Base-by-base conservation (phyloP, 805 yeast genomes). In the Blastobotrys robertii region DNA sequence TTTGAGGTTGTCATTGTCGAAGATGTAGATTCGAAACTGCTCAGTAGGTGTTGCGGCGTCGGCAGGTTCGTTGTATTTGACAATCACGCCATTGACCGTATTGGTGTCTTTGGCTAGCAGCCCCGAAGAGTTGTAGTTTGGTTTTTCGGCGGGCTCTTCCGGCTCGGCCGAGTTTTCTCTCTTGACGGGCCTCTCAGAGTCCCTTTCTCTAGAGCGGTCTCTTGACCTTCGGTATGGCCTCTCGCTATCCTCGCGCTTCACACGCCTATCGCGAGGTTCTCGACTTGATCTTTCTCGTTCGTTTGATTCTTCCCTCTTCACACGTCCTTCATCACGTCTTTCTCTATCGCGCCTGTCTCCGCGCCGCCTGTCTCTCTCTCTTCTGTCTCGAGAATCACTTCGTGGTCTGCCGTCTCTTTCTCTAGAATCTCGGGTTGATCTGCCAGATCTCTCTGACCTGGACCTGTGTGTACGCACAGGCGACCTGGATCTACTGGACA, bases 101-200 rank as follows among this genome's bases (percentile, higher is more conserved):
- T 49, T 48, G 12, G 49, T 35, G 8, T 49, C 74, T 43, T 62
- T 58, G 25, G 70, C 70, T 30, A 70, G 48, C 3, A 67, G 46
- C 1, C 74, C 74, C 1, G 74, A 67, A 1, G 67, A 66, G 41
- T 62, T 60, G 49, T 66, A 69, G 43, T 62, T 60, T 11, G 66
- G 65, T 38, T 51, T 58, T 29, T 41, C 39, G 3, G n/a, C 13
- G 8, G 40, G 34, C 25, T 7, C 30, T 11, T 40, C 35, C 16
- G 13, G 36, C n/a, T 32, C 31, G 30, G 15, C 13, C 37, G 8
- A 13, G n/a, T 25, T 31, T n/a, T 32, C 11, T 9, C 36, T 25
- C 39, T 19, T 25, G 22, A 11, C 29, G 35, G 15, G 30, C 31
- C 13, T 41, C 38, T 12, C 19, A 30, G 9, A 4, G 32, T 4